Base-by-base conservation (phyloP, 176 grass and related monocot genomes). In the Pontederia crassipes region DNA sequence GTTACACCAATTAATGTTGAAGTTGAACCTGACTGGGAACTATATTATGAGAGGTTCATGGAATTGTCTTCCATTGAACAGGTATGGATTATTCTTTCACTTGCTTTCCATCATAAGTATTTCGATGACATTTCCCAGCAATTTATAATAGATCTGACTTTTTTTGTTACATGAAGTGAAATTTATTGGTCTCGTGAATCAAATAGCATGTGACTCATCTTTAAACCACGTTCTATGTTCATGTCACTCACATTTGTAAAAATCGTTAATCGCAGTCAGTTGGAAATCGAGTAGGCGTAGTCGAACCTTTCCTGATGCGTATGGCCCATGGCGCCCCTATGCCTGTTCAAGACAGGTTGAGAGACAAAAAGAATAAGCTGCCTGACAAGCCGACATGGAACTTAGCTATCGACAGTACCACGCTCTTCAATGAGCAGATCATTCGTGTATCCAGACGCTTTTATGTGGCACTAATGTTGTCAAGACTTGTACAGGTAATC, bases 11-110 rank as follows among this genome's bases (percentile, higher is more conserved):
- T 87, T 90, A 96, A 87, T 71, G 83, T 96, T 10, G 86, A 80
- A 40, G 80, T 96, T 77, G 86, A 96, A 82, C 91, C 91, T 35
- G 91, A 96, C 60, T 96, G 91, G 91, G 86, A 90, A 78, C 75
- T 96, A 60, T 96, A 90, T 67, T 96, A 96, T 6, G 86, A 90
- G 81, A 90, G 81, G 69, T 96, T 90, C 59, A 87, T 96, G 86
- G 80, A 90, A 85, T 71, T 96, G 67, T 60, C 83, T 82, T 47
- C 65, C 11, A 80, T 96, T 87, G 91, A 96, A 40, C 86, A 90
- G 86, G 91, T 89, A 80, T 46, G 54, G 17, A 45, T 66, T 62
- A 12, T 64, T 79, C 28, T 70, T 13, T 77, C 53, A 17, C 51
- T 58, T 49, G n/a, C 49, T 29, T 35, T 68, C 48, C 62, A 45